These are phyloP conservation scores for Acacia confusa DNA, from an alignment of 306 rosid genomes.

Conservation along the genomic window DNA sequence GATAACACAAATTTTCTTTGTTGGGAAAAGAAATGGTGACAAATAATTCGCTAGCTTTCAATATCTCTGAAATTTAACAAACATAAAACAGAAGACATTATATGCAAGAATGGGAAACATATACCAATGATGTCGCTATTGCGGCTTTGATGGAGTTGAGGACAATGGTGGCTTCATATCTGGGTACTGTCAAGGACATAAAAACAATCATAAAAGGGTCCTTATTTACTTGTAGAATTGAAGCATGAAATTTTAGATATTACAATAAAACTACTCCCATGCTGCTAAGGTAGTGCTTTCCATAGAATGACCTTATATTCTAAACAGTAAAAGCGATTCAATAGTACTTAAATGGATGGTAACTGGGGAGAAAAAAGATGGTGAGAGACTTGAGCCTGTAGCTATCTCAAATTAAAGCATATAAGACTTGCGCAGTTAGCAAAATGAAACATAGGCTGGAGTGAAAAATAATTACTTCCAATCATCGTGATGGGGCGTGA, in stretches of 20 bases:
- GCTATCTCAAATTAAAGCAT: too few relatives aligned
- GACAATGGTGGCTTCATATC: slow-evolving; percentile 88
- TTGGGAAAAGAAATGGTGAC: background rate
- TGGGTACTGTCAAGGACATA: slow-evolving; percentile 60
- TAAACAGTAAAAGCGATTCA: background rate
- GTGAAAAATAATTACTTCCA: too few relatives aligned
- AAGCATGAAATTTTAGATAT: background rate
- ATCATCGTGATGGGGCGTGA: too few relatives aligned
- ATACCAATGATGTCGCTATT: slow-evolving; percentile 20
- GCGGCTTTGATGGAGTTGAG: slow-evolving; percentile 80
- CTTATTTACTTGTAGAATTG: background rate
- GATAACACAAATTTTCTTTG: background rate
- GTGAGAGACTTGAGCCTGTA: too few relatives aligned
- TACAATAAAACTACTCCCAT: too few relatives aligned
- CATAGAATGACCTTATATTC: background rate
- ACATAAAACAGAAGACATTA: too few relatives aligned
- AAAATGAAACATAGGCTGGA: too few relatives aligned
- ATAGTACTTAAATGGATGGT: slow-evolving; percentile 12
- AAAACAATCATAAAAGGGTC: background rate
- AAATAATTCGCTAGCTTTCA: background rate
- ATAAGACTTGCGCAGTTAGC: too few relatives aligned
- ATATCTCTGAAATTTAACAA: background rate
- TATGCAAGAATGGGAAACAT: background rate
- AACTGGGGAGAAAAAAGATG: slow-evolving; percentile 8
- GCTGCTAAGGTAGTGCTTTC: background rate